Conservation (phyloP, 257 asterid genomes). For the Penstemon barbatus region DNA sequence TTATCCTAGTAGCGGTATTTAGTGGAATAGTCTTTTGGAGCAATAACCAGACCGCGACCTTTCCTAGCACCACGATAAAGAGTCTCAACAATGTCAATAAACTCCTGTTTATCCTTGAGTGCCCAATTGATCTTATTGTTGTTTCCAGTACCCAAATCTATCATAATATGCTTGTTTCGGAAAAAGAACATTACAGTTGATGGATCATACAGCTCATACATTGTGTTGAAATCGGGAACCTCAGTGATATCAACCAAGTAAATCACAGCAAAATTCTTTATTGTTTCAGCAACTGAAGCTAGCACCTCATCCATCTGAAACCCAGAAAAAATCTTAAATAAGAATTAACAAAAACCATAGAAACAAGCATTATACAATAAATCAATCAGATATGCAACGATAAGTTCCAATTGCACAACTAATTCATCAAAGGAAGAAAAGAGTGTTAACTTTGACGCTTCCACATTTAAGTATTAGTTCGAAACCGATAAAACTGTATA, state of each 20-base stretch:
- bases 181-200: slow-evolving; percentile 92
- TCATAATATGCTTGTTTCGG: slow-evolving; percentile 98
- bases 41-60: slow-evolving; percentile 96
- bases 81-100: slow-evolving; percentile 92
- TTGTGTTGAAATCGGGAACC: slow-evolving; percentile 93
- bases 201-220: slow-evolving; percentile 95
- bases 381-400: no score
- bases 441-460: no score
- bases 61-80: slow-evolving; percentile 94
- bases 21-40: slow-evolving; percentile 98
- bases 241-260: slow-evolving; percentile 84
- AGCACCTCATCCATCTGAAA: slow-evolving; percentile 86
- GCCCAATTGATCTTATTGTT: slow-evolving; percentile 98
- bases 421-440: no score
- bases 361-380: not conserved
- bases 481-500: not conserved
- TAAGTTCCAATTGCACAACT: no score
- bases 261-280: slow-evolving; percentile 85
- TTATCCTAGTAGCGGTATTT: slow-evolving; percentile 64
- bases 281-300: slow-evolving; percentile 82
- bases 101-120: slow-evolving; percentile 93
- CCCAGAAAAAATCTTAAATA: no score
- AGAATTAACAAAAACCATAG: no score
- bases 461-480: not conserved
- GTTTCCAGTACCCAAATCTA: slow-evolving; percentile 96